These are phyloP conservation scores for Phytophthora meadii DNA, from an alignment of 352 stramenopile genomes.

Conservation along the genomic window DNA sequence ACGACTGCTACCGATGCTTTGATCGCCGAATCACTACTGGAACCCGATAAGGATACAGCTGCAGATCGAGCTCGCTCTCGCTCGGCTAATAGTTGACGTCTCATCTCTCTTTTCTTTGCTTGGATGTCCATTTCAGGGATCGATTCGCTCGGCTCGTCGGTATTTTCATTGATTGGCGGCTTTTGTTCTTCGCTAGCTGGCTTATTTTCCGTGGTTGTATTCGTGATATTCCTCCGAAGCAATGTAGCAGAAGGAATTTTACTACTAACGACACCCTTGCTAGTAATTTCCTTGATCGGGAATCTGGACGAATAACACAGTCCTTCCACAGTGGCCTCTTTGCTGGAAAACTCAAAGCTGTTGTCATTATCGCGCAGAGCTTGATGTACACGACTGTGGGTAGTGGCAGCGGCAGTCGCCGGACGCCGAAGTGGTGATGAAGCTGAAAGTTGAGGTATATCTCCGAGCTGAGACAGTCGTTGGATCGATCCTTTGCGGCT, in stretches of 20 bases:
- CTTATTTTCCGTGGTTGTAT: conserved; percentile 1
- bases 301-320: conserved; percentile 68
- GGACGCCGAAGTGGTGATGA: conserved; percentile 41
- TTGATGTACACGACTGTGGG: conserved; percentile 69
- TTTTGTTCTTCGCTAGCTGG: conserved; percentile 9
- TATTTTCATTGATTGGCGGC: not conserved
- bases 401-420: conserved; percentile 49
- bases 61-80: conserved; percentile 27
- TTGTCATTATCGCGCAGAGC: conserved; percentile 58
- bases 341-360: conserved; percentile 65
- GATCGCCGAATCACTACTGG: conserved; percentile 20
- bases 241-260: conserved; percentile 27
- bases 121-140: conserved; percentile 18
- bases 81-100: conserved; percentile 28
- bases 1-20: conserved; percentile 17
- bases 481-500: conserved; percentile 20
- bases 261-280: conserved; percentile 11
- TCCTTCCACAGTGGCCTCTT: conserved; percentile 51
- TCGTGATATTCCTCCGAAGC: conserved; percentile 14
- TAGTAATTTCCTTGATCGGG: conserved; percentile 41
- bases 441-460: conserved; percentile 8
- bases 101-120: conserved; percentile 29
- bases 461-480: conserved; percentile 12
- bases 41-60: conserved; percentile 8
- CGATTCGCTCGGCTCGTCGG: conserved; percentile 1